Evolutionary conservation across 495 filamentous ascomycete genomes (phyloP).

Genomic region (Neurospora sp.): DNA sequence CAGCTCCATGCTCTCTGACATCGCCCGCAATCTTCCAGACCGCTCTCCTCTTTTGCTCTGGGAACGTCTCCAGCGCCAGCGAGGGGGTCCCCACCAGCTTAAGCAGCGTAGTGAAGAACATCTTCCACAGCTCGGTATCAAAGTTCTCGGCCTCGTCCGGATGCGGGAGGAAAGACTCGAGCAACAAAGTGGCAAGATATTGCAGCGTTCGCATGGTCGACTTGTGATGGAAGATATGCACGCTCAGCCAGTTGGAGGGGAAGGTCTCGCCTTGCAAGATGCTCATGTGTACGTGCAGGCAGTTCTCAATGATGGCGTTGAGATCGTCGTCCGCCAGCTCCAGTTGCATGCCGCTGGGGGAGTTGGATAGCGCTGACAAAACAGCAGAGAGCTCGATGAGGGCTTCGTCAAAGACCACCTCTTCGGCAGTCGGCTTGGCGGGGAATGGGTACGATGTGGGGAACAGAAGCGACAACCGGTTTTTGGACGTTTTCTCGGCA

Average conservation of each 20-base stretch:
- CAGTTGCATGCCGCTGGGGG: slow-evolving; percentile 55
- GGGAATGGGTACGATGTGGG: slow-evolving; percentile 88
- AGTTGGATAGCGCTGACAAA: slow-evolving; percentile 67
- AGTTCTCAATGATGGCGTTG: slow-evolving; percentile 60
- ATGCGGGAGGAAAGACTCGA: slow-evolving; percentile 68
- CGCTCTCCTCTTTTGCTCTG: slow-evolving; percentile 88
- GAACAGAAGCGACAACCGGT: slow-evolving; percentile 74
- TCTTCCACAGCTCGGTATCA: slow-evolving; percentile 86
- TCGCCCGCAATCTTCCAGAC: slow-evolving; percentile 99
- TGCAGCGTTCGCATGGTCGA: slow-evolving; percentile 84
- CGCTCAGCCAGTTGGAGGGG: slow-evolving; percentile 78
- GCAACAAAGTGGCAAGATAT: slow-evolving; percentile 64
- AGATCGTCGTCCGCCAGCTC: slow-evolving; percentile 68
- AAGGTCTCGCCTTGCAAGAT: slow-evolving; percentile 87
- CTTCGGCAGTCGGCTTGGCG: slow-evolving; percentile 50
- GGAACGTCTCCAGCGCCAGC: slow-evolving; percentile 88
- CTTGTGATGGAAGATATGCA: slow-evolving; percentile 91
- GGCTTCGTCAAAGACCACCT: slow-evolving; percentile 71
- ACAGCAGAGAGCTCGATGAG: slow-evolving; percentile 83
- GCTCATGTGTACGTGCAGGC: slow-evolving; percentile 74
- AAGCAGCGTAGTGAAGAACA: slow-evolving; percentile 82
- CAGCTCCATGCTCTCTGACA: slow-evolving; percentile 83
- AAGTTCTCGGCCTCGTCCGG: slow-evolving; percentile 90
- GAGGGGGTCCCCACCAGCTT: slow-evolving; percentile 81
- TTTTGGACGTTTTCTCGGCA: slow-evolving; percentile 51